Evolutionary conservation across 139 green algal genomes (phyloP).

Genomic region (Chlamydomonas incerta): DNA sequence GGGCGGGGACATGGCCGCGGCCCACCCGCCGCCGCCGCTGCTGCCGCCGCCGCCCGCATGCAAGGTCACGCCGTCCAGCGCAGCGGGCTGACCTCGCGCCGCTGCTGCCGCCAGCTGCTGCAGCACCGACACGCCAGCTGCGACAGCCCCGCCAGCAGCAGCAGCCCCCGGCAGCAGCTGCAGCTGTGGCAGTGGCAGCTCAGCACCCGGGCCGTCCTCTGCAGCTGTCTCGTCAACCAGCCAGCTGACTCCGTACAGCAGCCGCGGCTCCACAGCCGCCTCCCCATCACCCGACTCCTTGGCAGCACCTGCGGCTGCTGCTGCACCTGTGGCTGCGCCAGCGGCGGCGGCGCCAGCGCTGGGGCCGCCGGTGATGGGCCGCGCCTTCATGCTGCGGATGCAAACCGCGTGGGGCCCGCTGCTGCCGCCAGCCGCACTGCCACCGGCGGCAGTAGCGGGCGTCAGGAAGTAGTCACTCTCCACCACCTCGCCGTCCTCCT

Average conservation of each 20-base stretch:
- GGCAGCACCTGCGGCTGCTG: neutral
- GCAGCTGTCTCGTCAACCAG: slow-evolving; percentile 6
- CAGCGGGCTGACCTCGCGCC: too few relatives aligned
- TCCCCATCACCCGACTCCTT: neutral
- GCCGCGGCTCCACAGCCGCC: neutral
- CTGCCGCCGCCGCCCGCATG: too few relatives aligned
- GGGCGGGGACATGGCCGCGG: too few relatives aligned
- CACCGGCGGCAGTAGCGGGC: neutral
- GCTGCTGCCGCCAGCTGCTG: neutral
- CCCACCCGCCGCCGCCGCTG: too few relatives aligned
- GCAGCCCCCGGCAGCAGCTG: too few relatives aligned
- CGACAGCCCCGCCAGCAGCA: neutral
- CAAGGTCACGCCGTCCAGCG: too few relatives aligned
- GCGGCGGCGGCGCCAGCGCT: neutral
- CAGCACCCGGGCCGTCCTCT: too few relatives aligned
- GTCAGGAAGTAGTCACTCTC: slow-evolving; percentile 67
- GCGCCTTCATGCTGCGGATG: slow-evolving; percentile 56
- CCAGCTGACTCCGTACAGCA: slow-evolving; percentile 50
- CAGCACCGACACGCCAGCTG: neutral
- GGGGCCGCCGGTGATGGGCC: slow-evolving; percentile 21
- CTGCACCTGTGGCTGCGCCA: neutral
- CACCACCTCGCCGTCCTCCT: neutral
- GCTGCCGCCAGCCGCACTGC: slow-evolving; percentile 20
- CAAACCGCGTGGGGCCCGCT: too few relatives aligned
- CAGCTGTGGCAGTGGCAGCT: too few relatives aligned